Evolutionary conservation across 2,329 filamentous ascomycete species (phyloP).

Genomic region (Sclerotinia sclerotiorum): DNA sequence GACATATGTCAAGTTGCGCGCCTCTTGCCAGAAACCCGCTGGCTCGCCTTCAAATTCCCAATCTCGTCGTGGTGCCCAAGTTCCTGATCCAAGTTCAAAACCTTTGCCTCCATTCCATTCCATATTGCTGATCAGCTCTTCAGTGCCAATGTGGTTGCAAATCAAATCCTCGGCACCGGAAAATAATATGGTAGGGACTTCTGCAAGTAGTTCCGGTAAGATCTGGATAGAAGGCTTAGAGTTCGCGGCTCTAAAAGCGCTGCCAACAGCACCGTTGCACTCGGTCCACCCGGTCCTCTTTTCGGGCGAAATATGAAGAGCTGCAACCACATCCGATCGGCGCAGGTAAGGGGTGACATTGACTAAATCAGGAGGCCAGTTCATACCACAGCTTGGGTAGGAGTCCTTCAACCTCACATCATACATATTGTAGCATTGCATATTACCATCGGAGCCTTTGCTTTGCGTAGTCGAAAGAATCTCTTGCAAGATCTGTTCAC

Average conservation of each 20-base stretch:
- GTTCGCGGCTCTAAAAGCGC: constrained; percentile 66
- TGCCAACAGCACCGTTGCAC: constrained; percentile 77
- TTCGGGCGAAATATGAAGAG: constrained; percentile 77
- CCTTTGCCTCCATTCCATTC: constrained; percentile 89
- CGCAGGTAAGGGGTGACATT: constrained; percentile 81
- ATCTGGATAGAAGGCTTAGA: constrained; percentile 73
- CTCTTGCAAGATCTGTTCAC: constrained; percentile 73
- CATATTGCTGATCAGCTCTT: constrained; percentile 86
- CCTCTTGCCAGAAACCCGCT: constrained; percentile 91
- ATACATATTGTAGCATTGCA: constrained; percentile 89
- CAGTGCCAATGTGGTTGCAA: constrained; percentile 95
- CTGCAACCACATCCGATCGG: constrained; percentile 71
- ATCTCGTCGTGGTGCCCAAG: constrained; percentile 85
- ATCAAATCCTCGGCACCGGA: constrained; percentile 93
- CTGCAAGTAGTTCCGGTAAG: constrained; percentile 73
- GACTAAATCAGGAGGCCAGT: constrained; percentile 88
- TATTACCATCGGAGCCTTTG: constrained; percentile 50
- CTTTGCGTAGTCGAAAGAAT: constrained; percentile 67
- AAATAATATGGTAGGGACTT: constrained; percentile 81
- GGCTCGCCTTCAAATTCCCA: constrained; percentile 91
- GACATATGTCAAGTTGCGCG: constrained; percentile 92
- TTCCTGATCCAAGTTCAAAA: constrained; percentile 83
- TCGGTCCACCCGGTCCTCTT: constrained; percentile 90
- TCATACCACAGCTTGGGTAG: constrained; percentile 89
- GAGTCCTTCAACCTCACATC: constrained; percentile 82